phyloP scores from a whole-genome alignment of 805 yeast species.

The Ogataea pini region DNA sequence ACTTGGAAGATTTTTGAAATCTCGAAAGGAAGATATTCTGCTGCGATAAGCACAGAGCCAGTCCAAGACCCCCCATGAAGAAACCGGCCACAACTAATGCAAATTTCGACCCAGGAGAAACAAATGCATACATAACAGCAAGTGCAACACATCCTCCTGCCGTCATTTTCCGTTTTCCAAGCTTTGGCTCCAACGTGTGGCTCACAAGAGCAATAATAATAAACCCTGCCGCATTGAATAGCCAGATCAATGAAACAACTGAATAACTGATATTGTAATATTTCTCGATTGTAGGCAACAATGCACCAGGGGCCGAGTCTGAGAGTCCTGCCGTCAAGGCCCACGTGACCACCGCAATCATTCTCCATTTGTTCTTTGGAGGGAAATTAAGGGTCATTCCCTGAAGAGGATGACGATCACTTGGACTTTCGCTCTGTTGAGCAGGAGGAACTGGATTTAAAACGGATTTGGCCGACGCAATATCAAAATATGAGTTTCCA shows the following conservation, averaged over 20 bases:
- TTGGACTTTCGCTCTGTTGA: constrained; percentile 15
- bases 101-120: constrained; percentile 50
- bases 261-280: constrained; percentile 51
- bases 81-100: constrained; percentile 51
- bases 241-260: constrained; percentile 59
- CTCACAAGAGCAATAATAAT: constrained; percentile 51
- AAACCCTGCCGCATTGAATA: constrained; percentile 58
- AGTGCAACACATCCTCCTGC: constrained; percentile 41
- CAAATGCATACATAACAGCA: constrained; percentile 44
- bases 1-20: constrained; percentile 53
- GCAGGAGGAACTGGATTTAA: constrained; percentile 20
- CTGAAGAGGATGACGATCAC: constrained; percentile 13
- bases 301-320: constrained; percentile 63
- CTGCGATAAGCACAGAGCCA: constrained; percentile 51
- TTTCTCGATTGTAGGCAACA: constrained; percentile 54
- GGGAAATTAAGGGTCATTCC: constrained; percentile 45
- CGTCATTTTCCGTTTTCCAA: constrained; percentile 45
- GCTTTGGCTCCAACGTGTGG: constrained; percentile 41
- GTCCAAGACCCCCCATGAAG: constrained; percentile 60
- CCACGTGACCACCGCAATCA: constrained; percentile 44
- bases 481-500: constrained; percentile 27
- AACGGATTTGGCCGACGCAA: constrained; percentile 9
- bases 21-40: constrained; percentile 52
- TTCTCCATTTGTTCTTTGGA: constrained; percentile 43
- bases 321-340: constrained; percentile 44